phyloP scores from a whole-genome alignment of 2,329 filamentous ascomycete genomes.

The Cordyceps cateniannulata region DNA sequence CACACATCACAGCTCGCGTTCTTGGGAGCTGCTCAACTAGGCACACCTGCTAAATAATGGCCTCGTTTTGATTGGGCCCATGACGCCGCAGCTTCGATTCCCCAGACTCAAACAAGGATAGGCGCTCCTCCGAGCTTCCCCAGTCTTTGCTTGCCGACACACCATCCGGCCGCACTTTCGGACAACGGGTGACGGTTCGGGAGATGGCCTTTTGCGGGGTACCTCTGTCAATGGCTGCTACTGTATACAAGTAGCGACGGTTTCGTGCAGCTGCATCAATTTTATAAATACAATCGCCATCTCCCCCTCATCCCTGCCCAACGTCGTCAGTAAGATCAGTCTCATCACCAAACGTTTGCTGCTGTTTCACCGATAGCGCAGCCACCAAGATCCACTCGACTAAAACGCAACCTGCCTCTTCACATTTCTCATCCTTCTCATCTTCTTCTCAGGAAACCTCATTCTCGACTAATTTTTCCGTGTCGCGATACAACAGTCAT shows the following conservation, averaged over 20 bases:
- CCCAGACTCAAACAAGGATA: slow-evolving; percentile 5
- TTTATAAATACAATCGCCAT: background rate
- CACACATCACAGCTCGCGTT: no score
- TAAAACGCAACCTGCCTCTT: background rate
- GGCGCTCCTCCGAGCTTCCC: background rate
- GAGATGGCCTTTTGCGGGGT: background rate
- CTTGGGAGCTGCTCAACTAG: background rate
- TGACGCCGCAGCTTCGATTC: slow-evolving; percentile 5
- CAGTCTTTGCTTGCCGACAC: slow-evolving; percentile 1
- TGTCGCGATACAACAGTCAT: slow-evolving; percentile 15
- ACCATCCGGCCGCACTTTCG: slow-evolving; percentile 6
- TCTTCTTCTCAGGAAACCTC: background rate
- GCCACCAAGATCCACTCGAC: background rate
- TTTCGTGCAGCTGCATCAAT: background rate
- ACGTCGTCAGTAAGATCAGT: background rate
- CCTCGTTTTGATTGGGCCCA: slow-evolving; percentile 1
- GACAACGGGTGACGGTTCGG: background rate
- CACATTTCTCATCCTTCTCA: background rate
- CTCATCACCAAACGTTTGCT: background rate
- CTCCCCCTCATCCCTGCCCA: background rate
- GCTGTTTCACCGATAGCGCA: background rate
- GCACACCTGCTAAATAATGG: background rate
- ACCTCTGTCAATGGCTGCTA: background rate
- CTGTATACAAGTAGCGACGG: background rate
- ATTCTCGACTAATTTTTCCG: background rate